Evolutionary conservation across 805 yeast genomes (phyloP).

Genomic region (Blastobotrys muscicola): DNA sequence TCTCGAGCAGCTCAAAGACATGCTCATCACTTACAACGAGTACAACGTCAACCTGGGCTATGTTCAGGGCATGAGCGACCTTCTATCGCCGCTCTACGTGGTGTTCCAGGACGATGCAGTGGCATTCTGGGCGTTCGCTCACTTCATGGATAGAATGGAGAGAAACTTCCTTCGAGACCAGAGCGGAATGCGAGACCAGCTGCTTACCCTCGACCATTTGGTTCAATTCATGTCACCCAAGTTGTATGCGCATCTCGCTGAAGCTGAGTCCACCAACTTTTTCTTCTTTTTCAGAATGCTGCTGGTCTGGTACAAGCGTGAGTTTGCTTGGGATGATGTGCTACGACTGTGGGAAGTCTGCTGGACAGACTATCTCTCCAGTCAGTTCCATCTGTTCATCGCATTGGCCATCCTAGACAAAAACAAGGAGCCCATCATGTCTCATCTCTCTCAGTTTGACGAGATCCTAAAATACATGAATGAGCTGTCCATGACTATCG

Average conservation of each 20-base stretch:
- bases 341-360: conserved; percentile 83
- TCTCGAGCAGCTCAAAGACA: conserved; percentile 59
- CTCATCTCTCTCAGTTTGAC: conserved; percentile 70
- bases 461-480: conserved; percentile 90
- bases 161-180: conserved; percentile 87
- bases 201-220: conserved; percentile 71
- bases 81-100: conserved; percentile 74
- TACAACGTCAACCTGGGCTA: conserved; percentile 79
- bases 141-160: conserved; percentile 92
- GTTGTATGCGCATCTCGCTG: conserved; percentile 69
- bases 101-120: conserved; percentile 56
- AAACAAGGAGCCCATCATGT: conserved; percentile 66
- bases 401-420: conserved; percentile 86
- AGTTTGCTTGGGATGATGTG: conserved; percentile 70
- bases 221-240: conserved; percentile 87
- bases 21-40: conserved; percentile 78
- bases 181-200: conserved; percentile 85
- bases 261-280: conserved; percentile 81
- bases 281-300: conserved; percentile 94
- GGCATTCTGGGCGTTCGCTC: conserved; percentile 81
- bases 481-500: conserved; percentile 70
- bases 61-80: conserved; percentile 97
- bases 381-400: conserved; percentile 81
- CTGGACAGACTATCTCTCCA: conserved; percentile 78
- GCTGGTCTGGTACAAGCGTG: conserved; percentile 91